These are phyloP conservation scores for Fusarium lyarnte DNA, from an alignment of 2,329 filamentous ascomycete species.

Conservation along the genomic window DNA sequence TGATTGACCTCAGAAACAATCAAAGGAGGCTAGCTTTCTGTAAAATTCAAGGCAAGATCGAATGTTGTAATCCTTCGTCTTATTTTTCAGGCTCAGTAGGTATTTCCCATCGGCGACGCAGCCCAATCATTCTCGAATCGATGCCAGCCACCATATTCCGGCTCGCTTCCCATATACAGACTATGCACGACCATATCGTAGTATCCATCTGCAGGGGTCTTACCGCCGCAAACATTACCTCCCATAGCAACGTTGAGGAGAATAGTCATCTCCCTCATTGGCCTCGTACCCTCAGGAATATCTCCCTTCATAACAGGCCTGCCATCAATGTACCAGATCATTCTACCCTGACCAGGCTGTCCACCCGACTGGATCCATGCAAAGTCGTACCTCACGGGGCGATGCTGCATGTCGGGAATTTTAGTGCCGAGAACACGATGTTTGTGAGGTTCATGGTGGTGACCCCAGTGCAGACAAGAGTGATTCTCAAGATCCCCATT, in stretches of 20 bases:
- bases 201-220: slow-evolving; percentile 59
- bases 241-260: slow-evolving; percentile 71
- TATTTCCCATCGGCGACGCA: slow-evolving; percentile 43
- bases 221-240: slow-evolving; percentile 65
- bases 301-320: slow-evolving; percentile 64
- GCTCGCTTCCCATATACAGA: slow-evolving; percentile 62
- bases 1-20: not conserved
- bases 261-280: slow-evolving; percentile 65
- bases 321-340: slow-evolving; percentile 70
- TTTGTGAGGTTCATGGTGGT: slow-evolving; percentile 64
- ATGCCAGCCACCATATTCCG: slow-evolving; percentile 62
- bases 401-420: slow-evolving; percentile 58
- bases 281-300: slow-evolving; percentile 62
- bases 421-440: slow-evolving; percentile 64
- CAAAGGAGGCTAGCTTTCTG: not conserved
- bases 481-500: slow-evolving; percentile 66
- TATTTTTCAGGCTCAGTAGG: slow-evolving; percentile 40
- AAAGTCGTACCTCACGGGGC: slow-evolving; percentile 63
- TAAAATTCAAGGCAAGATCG: rapidly evolving
- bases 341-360: slow-evolving; percentile 54
- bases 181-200: slow-evolving; percentile 67
- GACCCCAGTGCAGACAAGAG: slow-evolving; percentile 68
- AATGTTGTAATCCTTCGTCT: not conserved
- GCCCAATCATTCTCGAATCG: slow-evolving; percentile 63
- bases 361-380: slow-evolving; percentile 62